Percentiles rank a stretch among this genome's conserved stretches.
Evolutionary conservation across 164 flowering plant genomes (phyloP).

Genomic region (Buxus sempervirens): DNA sequence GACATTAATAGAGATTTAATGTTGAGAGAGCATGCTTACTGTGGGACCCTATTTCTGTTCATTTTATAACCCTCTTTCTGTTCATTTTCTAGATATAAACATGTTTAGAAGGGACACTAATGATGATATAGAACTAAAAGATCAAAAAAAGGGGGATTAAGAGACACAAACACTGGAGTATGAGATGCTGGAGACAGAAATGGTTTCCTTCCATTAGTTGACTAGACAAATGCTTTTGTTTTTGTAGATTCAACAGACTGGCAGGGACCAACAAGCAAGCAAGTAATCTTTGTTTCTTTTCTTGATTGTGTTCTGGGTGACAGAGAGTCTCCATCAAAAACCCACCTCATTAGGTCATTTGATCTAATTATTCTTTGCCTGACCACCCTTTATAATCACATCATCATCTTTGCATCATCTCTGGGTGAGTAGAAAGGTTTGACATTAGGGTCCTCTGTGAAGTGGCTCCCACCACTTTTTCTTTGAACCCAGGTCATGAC

Average conservation of each 20-base stretch:
- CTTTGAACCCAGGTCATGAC: not conserved
- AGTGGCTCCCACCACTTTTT: not conserved
- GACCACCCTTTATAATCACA: conserved; percentile 21
- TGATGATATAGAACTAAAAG: not conserved
- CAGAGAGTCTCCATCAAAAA: not conserved
- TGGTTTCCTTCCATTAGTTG: not conserved
- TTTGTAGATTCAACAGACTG: not conserved
- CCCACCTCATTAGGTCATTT: not conserved
- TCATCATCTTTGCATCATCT: conserved; percentile 29
- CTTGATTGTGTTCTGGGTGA: conserved; percentile 4
- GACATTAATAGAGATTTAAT: not conserved
- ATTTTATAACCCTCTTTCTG: not conserved
- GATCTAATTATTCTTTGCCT: conserved; percentile 9
- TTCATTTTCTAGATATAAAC: not conserved
- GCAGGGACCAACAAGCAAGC: not conserved
- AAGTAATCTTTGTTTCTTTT: not conserved
- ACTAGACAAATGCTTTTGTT: not conserved
- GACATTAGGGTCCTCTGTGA: not conserved
- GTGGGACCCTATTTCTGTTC: not conserved
- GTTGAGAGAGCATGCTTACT: not conserved
- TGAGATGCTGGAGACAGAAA: not conserved
- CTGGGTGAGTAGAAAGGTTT: not conserved
- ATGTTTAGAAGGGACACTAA: not conserved
- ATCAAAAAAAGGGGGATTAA: not conserved
- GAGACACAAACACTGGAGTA: not conserved